Evolutionary conservation across 1,284 basidiomycete genomes (phyloP).

Genomic region (Malassezia equina): DNA sequence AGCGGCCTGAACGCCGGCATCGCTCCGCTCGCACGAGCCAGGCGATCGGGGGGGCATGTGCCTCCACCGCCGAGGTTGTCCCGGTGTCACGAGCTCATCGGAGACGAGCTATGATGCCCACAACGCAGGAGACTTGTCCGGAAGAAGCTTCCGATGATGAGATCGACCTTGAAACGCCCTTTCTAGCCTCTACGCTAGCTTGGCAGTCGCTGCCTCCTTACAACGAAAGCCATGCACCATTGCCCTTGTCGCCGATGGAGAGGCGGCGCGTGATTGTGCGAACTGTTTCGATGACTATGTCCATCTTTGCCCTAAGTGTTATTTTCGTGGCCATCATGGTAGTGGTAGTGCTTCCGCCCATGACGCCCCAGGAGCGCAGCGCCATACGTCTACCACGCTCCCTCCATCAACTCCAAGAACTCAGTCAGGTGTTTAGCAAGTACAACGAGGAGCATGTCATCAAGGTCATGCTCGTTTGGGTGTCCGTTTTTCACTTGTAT

Average conservation of each 20-base stretch:
- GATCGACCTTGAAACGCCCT: slow-evolving; percentile 14
- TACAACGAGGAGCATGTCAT: slow-evolving; percentile 48
- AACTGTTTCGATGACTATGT: slow-evolving; percentile 13
- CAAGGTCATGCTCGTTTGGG: slow-evolving; percentile 48
- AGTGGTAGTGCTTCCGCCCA: slow-evolving; percentile 26
- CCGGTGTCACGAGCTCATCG: background rate
- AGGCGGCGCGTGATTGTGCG: slow-evolving; percentile 23
- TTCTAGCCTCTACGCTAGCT: slow-evolving; percentile 3
- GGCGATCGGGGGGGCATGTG: background rate
- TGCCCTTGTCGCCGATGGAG: slow-evolving; percentile 5
- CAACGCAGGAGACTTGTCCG: background rate
- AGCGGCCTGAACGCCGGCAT: background rate
- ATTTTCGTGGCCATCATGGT: slow-evolving; percentile 31
- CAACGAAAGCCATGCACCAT: background rate
- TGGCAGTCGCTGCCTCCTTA: slow-evolving; percentile 11
- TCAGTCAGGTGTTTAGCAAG: slow-evolving; percentile 47
- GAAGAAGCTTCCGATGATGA: slow-evolving; percentile 4
- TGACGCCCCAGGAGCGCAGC: slow-evolving; percentile 27
- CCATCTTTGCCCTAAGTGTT: slow-evolving; percentile 8
- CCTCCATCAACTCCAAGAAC: slow-evolving; percentile 48
- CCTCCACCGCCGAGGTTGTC: background rate
- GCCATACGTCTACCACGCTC: slow-evolving; percentile 46
- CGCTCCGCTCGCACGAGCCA: slow-evolving; percentile 3
- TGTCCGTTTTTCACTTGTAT: slow-evolving; percentile 77
- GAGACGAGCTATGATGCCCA: background rate